A percentile compares a stretch with the other conserved stretches of the same genome.
Conservation (phyloP, 345 rosid genomes). For the Salix koriyanagi region DNA sequence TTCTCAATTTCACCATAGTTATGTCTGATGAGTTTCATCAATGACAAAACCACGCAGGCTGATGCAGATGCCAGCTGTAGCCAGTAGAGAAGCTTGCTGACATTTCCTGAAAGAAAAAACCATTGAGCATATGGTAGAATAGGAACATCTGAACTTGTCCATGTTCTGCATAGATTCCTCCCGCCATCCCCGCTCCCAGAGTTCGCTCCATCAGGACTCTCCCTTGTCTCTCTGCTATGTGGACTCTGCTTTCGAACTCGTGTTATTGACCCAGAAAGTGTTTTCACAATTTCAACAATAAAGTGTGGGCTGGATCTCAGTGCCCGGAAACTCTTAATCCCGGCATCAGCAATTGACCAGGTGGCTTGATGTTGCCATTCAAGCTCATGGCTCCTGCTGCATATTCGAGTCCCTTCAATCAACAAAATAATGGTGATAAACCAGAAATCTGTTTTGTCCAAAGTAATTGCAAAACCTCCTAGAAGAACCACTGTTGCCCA, state of each 20-base stretch:
- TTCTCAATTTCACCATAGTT: constrained; percentile 67
- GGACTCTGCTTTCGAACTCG: constrained; percentile 24
- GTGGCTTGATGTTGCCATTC: constrained; percentile 96
- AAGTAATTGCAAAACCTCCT: constrained; percentile 82
- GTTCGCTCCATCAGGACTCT: constrained; percentile 4
- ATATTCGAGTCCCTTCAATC: constrained; percentile 79
- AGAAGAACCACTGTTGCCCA: constrained; percentile 97
- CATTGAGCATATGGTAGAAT: constrained; percentile 67
- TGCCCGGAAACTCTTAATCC: constrained; percentile 66
- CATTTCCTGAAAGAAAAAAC: constrained; percentile 59
- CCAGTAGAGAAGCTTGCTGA: constrained; percentile 78
- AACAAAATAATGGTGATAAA: constrained; percentile 66
- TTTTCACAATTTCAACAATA: constrained; percentile 27
- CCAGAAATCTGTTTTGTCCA: constrained; percentile 82
- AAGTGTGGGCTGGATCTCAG: constrained; percentile 45
- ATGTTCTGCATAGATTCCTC: constrained; percentile 37
- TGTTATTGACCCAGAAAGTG: constrained; percentile 19
- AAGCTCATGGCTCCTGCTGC: constrained; percentile 87
- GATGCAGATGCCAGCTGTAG: constrained; percentile 80
- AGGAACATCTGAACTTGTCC: constrained; percentile 75
- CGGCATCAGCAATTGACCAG: constrained; percentile 65
- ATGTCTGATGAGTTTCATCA: constrained; percentile 62
- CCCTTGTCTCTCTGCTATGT: constrained; percentile 13
- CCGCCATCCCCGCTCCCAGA: constrained; percentile 18
- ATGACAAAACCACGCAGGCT: constrained; percentile 65